phyloP scores from a whole-genome alignment of 148 eudicot genomes.

The Camellia lanceoleosa region DNA sequence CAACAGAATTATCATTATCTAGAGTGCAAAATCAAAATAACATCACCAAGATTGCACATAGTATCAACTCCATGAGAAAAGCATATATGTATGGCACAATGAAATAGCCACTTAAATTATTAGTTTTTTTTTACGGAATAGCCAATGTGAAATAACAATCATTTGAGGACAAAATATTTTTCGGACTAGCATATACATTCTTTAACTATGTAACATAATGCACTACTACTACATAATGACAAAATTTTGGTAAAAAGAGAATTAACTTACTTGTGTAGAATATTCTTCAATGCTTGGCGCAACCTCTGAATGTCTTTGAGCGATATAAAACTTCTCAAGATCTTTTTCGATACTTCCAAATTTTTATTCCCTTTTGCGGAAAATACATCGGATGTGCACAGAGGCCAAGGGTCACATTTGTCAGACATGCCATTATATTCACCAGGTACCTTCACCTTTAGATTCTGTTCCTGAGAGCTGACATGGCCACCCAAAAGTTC shows the following conservation, averaged over 20 bases:
- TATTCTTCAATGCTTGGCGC: constrained; percentile 36
- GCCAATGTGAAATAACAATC: background rate
- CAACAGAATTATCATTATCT: background rate
- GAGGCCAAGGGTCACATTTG: constrained; percentile 27
- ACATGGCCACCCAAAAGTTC: constrained; percentile 39
- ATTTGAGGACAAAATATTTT: background rate
- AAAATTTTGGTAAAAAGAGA: background rate
- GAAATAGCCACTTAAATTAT: background rate
- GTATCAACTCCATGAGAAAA: background rate
- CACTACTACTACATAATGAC: background rate
- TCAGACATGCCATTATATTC: constrained; percentile 26
- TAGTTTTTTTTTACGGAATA: background rate
- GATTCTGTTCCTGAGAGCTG: constrained; percentile 28
- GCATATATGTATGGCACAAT: background rate
- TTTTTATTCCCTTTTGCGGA: constrained; percentile 29
- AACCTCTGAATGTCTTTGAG: constrained; percentile 45
- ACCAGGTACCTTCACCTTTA: constrained; percentile 29
- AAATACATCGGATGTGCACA: constrained; percentile 21
- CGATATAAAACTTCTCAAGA: constrained; percentile 39
- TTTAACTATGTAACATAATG: background rate
- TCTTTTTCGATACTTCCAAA: constrained; percentile 32
- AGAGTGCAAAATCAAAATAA: background rate
- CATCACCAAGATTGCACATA: background rate
- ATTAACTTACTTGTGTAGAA: constrained; percentile 67
- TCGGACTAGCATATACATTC: background rate